Percentiles rank a stretch among this genome's conserved stretches.
These are phyloP conservation scores for Chalciporus pseudorubinellus DNA, from an alignment of 768 basidiomycete genomes.

Conservation along the genomic window DNA sequence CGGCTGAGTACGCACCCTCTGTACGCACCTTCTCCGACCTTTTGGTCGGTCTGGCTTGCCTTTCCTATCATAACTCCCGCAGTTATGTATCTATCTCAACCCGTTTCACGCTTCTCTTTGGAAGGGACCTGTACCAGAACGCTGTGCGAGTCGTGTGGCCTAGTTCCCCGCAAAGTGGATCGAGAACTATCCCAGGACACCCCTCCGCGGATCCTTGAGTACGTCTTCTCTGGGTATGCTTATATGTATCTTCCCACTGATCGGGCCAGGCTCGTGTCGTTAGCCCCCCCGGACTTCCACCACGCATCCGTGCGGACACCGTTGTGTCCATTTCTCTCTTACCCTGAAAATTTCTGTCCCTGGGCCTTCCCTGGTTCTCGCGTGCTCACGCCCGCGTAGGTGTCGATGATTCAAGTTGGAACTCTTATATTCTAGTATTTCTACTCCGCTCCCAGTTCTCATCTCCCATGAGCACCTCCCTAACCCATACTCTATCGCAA, in stretches of 20 bases:
- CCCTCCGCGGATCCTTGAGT: constrained; percentile 31
- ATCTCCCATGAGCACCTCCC: constrained; percentile 26
- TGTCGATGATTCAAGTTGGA: constrained; percentile 14
- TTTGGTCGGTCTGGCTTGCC: constrained; percentile 18
- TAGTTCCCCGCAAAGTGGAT: constrained; percentile 30
- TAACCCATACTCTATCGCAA: constrained; percentile 30
- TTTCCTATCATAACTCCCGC: constrained; percentile 9
- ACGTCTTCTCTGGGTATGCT: constrained; percentile 10
- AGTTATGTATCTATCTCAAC: constrained; percentile 9
- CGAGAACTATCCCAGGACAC: constrained; percentile 26
- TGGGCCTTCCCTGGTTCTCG: constrained; percentile 13
- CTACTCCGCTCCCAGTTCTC: constrained; percentile 2
- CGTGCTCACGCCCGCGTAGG: constrained; percentile 6
- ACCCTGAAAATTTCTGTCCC: not conserved
- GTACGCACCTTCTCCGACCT: constrained; percentile 9
- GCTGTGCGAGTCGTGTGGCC: constrained; percentile 14
- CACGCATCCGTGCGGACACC: constrained; percentile 6
- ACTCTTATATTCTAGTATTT: constrained; percentile 17
- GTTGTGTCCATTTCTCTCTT: constrained; percentile 7
- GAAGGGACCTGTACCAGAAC: not conserved
- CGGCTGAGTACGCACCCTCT: constrained; percentile 18
- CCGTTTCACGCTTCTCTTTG: not conserved
- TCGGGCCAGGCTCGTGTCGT: constrained; percentile 14
- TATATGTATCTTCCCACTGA: constrained; percentile 26
- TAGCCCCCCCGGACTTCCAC: constrained; percentile 10